Conservation (phyloP, 768 basidiomycete species). For the Mycena kentingensis region DNA sequence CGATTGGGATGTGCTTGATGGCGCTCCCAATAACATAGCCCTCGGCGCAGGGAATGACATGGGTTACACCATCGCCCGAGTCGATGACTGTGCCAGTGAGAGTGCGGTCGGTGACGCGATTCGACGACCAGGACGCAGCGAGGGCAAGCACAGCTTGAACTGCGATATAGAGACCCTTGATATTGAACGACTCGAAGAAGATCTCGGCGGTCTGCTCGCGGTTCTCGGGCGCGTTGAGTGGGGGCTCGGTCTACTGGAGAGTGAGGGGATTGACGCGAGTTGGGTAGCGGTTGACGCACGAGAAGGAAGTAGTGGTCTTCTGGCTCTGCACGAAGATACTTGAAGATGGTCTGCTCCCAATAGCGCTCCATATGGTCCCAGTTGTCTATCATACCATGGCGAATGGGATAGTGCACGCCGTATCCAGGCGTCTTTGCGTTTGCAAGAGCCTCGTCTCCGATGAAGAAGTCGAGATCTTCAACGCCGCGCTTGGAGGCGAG, state of each 20-base stretch:
- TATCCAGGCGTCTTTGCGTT: conserved; percentile 95
- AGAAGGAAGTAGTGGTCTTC: conserved; percentile 98
- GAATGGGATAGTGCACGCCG: conserved; percentile 93
- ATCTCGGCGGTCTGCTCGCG: conserved; percentile 99
- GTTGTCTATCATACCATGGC: conserved; percentile 97
- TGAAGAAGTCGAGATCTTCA: conserved; percentile 99
- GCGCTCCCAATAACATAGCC: conserved; percentile 99
- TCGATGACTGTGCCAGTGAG: conserved; percentile 98
- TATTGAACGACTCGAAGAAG: conserved; percentile 99
- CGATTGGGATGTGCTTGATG: conserved; percentile 98
- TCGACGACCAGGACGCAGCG: conserved; percentile 95
- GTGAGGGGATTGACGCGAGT: not conserved
- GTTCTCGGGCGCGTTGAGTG: conserved; percentile 97
- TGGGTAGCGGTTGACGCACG: conserved; percentile 50
- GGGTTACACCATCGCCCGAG: conserved; percentile 98
- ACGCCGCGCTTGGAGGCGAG: conserved; percentile 96
- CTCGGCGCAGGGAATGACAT: conserved; percentile 94
- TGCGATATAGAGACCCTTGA: conserved; percentile 96
- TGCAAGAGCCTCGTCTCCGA: conserved; percentile 96
- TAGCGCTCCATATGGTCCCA: conserved; percentile 99
- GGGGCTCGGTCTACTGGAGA: conserved; percentile 86
- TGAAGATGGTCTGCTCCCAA: conserved; percentile 99
- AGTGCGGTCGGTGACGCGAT: conserved; percentile 84
- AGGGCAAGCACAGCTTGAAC: conserved; percentile 98
- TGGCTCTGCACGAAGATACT: conserved; percentile 96